Base-by-base conservation (phyloP, 345 rosid species). In the Odontarrhena argentea region DNA sequence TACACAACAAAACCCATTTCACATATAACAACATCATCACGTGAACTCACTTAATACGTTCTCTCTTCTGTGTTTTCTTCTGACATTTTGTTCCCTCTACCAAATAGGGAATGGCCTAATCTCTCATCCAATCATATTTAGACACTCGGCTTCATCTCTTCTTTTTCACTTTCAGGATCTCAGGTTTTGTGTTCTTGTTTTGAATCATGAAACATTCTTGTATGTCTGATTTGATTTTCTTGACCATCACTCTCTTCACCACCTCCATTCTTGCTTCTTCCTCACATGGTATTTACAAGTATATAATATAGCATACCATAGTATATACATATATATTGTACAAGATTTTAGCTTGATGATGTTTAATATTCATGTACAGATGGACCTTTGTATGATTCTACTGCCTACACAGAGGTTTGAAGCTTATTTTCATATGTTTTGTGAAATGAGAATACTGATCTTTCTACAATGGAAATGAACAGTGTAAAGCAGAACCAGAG, bases 401-500 rank as follows among this genome's bases (percentile, higher is more conserved):
- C 87, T 32, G 95, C 92, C 4, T 85, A 87, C 55, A 79, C 80
- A 0, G 80, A 87, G 95, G 98, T 92, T 70, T 75, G 45, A 0
- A 40, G 18, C 56, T 35, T 12, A 18, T 18, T 18, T 18, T 18
- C 22, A 18, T 18, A 42, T 10, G 22, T 28, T 38, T 50, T 12
- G 7, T 18, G 40, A 15, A 28, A 28, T 28, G 32, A 32, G 36
- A 3, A 37, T 1, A 13, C 1, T 51, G 26, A 22, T 34, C 36
- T 7, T 60, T 18, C 2, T 11, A 7, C 36, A 37, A 69, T 59
- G 44, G 43, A 30, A 50, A 9, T 51, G 69, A 59, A 67, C 91
- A 92, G 97, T 92, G 96, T 52, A 83, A 77, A 79, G 65, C 34
- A 26, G 58, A 52, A 41, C 86, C 97, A 46, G 91, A 86, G 76